phyloP scores from a whole-genome alignment of 768 basidiomycete species.

The Suillus americanus region DNA sequence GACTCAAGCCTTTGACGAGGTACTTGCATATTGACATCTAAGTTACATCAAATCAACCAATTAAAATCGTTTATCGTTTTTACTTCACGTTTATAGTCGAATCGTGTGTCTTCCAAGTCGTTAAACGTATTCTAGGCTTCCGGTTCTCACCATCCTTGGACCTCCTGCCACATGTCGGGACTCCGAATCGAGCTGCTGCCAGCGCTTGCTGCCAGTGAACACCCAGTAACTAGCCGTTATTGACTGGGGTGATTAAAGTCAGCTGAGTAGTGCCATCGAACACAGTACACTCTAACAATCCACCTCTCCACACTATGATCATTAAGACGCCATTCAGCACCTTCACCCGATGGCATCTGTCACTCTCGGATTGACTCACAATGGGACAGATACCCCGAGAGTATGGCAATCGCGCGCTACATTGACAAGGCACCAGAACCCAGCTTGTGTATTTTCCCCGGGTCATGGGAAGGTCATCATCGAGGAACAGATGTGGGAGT shows the following conservation, averaged over 20 bases:
- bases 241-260: background rate
- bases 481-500: conserved; percentile 34
- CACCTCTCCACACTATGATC: conserved; percentile 23
- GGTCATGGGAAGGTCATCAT: conserved; percentile 22
- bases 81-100: too few relatives aligned
- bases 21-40: too few relatives aligned
- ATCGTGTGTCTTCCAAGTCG: too few relatives aligned
- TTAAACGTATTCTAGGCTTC: background rate
- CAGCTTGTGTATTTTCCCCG: conserved; percentile 15
- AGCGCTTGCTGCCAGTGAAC: background rate
- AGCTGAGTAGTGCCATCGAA: background rate
- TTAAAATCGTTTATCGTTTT: too few relatives aligned
- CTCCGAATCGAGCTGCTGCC: background rate
- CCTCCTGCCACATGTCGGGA: background rate
- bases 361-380: conserved; percentile 29
- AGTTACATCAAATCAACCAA: too few relatives aligned
- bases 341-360: conserved; percentile 31
- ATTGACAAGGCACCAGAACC: conserved; percentile 31
- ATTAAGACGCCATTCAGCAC: conserved; percentile 34
- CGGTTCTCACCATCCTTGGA: background rate
- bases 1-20: too few relatives aligned
- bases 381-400: conserved; percentile 25
- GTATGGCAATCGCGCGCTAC: conserved; percentile 28
- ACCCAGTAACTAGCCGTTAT: background rate
- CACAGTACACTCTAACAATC: conserved; percentile 16